These are phyloP conservation scores for Aspergillus asperescens DNA, from an alignment of 495 filamentous ascomycete species.

Conservation along the genomic window DNA sequence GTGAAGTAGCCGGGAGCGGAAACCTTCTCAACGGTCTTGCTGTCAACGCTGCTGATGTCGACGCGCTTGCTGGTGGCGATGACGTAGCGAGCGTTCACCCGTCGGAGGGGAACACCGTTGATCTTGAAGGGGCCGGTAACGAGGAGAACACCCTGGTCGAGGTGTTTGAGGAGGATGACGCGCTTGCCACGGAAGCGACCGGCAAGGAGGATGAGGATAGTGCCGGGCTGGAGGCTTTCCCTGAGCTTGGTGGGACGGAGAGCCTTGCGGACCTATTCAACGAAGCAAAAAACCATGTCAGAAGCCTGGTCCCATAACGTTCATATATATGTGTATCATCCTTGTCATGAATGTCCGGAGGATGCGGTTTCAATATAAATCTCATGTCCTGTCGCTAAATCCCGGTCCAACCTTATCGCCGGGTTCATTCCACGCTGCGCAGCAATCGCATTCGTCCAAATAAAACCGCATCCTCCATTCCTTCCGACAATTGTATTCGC, in stretches of 20 bases:
- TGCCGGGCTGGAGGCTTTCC: conserved; percentile 81
- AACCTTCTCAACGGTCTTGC: conserved; percentile 78
- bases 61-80: conserved; percentile 93
- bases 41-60: conserved; percentile 77
- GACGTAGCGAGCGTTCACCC: conserved; percentile 98
- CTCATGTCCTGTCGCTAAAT: conserved; percentile 14
- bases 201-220: conserved; percentile 95
- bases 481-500: conserved; percentile 15
- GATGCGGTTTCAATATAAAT: conserved; percentile 25
- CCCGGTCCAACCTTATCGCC: conserved; percentile 5
- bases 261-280: conserved; percentile 83
- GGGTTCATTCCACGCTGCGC: conserved; percentile 19
- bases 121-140: conserved; percentile 99
- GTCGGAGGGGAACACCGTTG: conserved; percentile 96
- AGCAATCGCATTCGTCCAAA: conserved; percentile 34
- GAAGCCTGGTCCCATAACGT: conserved; percentile 18
- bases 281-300: conserved; percentile 28
- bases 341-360: conserved; percentile 4
- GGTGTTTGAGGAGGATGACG: conserved; percentile 95
- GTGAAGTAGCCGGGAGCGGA: conserved; percentile 85
- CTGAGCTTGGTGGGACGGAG: conserved; percentile 79
- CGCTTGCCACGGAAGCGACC: conserved; percentile 99
- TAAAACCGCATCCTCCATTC: conserved; percentile 22
- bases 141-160: conserved; percentile 93
- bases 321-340: not conserved